These are phyloP conservation scores for Cunninghamia lanceolata DNA, from an alignment of 75 land plant genomes.

Conservation along the genomic window DNA sequence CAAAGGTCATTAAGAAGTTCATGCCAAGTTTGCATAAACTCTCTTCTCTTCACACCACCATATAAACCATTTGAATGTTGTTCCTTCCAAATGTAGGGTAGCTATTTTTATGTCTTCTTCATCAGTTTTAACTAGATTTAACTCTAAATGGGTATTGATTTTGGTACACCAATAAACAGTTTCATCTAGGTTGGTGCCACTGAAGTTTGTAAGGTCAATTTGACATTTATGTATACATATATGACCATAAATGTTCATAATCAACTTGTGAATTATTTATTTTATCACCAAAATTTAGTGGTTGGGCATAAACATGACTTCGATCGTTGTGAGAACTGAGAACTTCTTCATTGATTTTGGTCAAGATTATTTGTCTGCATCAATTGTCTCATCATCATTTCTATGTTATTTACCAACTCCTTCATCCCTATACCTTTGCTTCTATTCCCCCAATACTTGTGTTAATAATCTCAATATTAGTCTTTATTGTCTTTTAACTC, in stretches of 20 bases:
- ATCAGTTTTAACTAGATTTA: no score
- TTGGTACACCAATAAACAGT: neutral
- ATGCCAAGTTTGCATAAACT: neutral
- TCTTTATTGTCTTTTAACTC: neutral
- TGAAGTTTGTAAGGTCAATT: neutral
- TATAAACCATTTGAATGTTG: no score
- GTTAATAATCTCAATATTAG: neutral
- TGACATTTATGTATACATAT: neutral
- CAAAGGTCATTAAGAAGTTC: neutral
- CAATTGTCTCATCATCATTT: neutral
- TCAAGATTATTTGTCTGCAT: neutral
- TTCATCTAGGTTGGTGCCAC: neutral
- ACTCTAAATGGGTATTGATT: no score
- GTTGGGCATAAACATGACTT: neutral
- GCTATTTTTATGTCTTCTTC: no score
- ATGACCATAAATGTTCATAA: neutral
- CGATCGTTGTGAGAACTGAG: neutral
- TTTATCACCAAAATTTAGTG: neutral
- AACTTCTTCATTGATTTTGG: neutral
- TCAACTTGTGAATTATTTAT: neutral
- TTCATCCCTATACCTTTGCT: neutral
- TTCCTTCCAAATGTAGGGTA: no score
- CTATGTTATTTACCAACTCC: neutral
- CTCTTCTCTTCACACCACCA: neutral
- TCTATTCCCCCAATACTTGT: neutral